phyloP scores from a whole-genome alignment of 129 eudicot species.

The Flaveria trinervia region DNA sequence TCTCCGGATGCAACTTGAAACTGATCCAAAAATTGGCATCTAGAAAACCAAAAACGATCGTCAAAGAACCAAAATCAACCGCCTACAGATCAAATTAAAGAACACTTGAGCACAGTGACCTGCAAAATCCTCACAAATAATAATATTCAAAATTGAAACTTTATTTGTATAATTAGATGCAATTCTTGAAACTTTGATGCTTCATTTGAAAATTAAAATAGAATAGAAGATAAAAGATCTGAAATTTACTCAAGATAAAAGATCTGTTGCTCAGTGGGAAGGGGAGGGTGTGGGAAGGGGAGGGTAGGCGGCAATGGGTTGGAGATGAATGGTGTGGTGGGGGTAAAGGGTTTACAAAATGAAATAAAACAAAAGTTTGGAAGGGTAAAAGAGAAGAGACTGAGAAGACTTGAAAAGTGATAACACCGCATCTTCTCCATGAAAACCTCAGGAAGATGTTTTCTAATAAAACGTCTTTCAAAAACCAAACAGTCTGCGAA shows the following conservation, averaged over 20 bases:
- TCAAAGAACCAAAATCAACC: conserved; percentile 27
- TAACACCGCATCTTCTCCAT: no score
- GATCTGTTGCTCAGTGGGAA: no score
- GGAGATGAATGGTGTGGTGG: no score
- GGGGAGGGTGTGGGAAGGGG: no score
- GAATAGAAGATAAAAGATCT: conserved; percentile 26
- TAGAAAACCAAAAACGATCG: conserved; percentile 18
- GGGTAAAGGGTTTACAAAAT: no score
- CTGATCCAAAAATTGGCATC: conserved; percentile 46
- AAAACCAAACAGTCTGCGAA: no score
- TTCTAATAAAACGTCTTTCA: no score
- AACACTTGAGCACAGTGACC: not conserved
- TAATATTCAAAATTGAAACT: not conserved
- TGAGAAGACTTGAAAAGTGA: no score
- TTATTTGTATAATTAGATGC: conserved; percentile 2
- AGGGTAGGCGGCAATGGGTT: no score
- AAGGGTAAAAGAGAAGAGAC: no score
- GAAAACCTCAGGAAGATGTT: no score
- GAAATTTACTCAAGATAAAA: conserved; percentile 34
- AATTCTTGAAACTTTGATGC: not conserved
- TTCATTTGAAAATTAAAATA: not conserved
- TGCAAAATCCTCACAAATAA: not conserved
- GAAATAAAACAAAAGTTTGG: no score
- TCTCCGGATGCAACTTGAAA: conserved; percentile 31
- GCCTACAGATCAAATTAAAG: conserved; percentile 20